Conservation (phyloP, 352 stramenopile species). For the Phytophthora pinifolia region DNA sequence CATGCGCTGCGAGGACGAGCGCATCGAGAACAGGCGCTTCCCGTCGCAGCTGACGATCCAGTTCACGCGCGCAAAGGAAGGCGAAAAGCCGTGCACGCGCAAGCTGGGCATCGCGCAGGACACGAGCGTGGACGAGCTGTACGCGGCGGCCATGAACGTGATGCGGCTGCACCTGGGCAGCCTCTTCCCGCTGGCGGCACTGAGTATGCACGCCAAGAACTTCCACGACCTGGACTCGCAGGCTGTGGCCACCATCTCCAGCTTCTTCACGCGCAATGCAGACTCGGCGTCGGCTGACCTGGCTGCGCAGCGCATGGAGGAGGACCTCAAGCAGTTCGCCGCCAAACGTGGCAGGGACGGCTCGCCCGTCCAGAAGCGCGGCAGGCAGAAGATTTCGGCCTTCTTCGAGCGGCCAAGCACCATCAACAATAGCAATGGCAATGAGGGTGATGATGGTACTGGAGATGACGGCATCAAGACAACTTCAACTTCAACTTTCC, state of each 20-base stretch:
- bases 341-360: slow-evolving; percentile 19
- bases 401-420: slow-evolving; percentile 40
- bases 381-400: slow-evolving; percentile 56
- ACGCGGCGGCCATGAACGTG: slow-evolving; percentile 44
- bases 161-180: slow-evolving; percentile 51
- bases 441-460: neutral
- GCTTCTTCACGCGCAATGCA: slow-evolving; percentile 56
- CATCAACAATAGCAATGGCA: slow-evolving; percentile 2
- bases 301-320: slow-evolving; percentile 23
- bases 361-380: slow-evolving; percentile 16
- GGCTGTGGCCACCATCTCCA: slow-evolving; percentile 56
- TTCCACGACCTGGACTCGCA: slow-evolving; percentile 57
- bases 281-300: slow-evolving; percentile 6
- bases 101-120: slow-evolving; percentile 61
- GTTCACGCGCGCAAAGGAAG: slow-evolving; percentile 37
- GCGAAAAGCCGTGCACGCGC: slow-evolving; percentile 48
- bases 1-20: slow-evolving; percentile 79
- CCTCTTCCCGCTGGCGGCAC: slow-evolving; percentile 56
- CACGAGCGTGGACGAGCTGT: slow-evolving; percentile 59
- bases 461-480: slow-evolving; percentile 3
- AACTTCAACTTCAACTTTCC: slow-evolving; percentile 20
- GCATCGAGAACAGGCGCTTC: slow-evolving; percentile 75
- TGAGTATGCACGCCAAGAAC: slow-evolving; percentile 70
- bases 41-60: slow-evolving; percentile 61
- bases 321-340: slow-evolving; percentile 26